Percentiles rank a stretch among this genome's conserved stretches.
Evolutionary conservation across 164 flowering plant species (phyloP).

Genomic region (Litsea cubeba): DNA sequence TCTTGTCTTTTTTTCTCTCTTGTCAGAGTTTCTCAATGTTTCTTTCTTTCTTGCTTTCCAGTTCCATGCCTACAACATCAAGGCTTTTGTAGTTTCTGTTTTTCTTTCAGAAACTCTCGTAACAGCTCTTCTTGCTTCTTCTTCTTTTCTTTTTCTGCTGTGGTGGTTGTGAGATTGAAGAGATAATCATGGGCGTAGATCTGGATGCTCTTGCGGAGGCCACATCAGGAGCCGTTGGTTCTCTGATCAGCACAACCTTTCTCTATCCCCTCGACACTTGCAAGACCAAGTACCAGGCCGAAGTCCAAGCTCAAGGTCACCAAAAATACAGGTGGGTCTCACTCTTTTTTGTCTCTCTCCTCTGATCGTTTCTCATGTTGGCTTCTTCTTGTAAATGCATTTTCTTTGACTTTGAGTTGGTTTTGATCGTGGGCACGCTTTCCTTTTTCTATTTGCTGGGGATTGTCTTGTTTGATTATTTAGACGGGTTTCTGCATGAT

Average conservation of each 20-base stretch:
- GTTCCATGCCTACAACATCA: background rate
- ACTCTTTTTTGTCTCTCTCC: background rate
- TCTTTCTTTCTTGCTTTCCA: background rate
- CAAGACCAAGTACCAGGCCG: constrained; percentile 56
- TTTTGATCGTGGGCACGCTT: background rate
- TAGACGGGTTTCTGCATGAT: background rate
- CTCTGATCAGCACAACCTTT: constrained; percentile 45
- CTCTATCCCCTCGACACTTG: constrained; percentile 55
- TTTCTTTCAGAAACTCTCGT: background rate
- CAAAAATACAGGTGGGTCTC: constrained; percentile 37
- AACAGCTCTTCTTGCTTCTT: background rate
- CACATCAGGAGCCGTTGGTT: constrained; percentile 48
- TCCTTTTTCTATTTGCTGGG: background rate
- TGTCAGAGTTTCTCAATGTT: too few species aligned
- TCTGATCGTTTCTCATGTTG: background rate
- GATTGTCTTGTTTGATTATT: background rate
- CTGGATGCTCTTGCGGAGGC: constrained; percentile 48
- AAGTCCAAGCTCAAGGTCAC: constrained; percentile 28
- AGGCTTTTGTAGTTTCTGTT: background rate
- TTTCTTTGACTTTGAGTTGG: background rate
- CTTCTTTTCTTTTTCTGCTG: too few species aligned
- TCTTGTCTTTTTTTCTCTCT: background rate
- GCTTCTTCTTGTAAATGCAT: background rate
- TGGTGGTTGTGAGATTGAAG: background rate
- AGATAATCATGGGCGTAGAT: constrained; percentile 22